These are phyloP conservation scores for Suillus fuscotomentosus DNA, from an alignment of 768 basidiomycete species.

Conservation along the genomic window DNA sequence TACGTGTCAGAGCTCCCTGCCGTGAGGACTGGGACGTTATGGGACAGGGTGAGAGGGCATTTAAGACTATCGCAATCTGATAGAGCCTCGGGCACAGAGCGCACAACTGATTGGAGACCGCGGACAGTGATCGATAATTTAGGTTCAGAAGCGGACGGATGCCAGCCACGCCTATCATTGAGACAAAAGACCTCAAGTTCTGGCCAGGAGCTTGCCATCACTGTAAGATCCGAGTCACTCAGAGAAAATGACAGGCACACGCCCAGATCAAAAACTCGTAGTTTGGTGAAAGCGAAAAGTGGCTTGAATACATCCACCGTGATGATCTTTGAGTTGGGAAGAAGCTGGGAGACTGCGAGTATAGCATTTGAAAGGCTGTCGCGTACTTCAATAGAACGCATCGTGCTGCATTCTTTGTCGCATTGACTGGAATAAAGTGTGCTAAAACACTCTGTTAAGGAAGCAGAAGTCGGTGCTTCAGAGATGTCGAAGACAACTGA, in stretches of 20 bases:
- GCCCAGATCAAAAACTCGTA: slow-evolving; percentile 2
- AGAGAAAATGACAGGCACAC: slow-evolving; percentile 3
- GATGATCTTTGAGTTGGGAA: not conserved
- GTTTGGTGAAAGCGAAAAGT: slow-evolving; percentile 2
- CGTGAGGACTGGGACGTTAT: not conserved
- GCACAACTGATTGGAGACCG: slow-evolving; percentile 1
- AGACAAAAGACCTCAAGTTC: slow-evolving; percentile 1
- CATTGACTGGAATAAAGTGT: not conserved
- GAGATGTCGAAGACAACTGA: slow-evolving; percentile 2
- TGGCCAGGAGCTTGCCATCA: slow-evolving; percentile 4
- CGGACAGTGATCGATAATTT: not conserved
- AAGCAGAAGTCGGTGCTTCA: not conserved
- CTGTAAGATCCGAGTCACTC: not conserved
- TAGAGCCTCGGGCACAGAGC: slow-evolving; percentile 1
- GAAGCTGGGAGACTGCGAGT: not conserved
- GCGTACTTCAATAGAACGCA: not conserved
- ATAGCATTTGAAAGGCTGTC: not conserved
- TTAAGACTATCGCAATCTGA: not conserved
- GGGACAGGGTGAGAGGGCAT: not conserved
- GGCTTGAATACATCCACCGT: not conserved
- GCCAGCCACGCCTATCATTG: slow-evolving; percentile 1
- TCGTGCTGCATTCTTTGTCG: not conserved
- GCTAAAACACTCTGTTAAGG: slow-evolving; percentile 3
- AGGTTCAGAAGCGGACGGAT: not conserved
- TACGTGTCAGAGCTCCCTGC: not conserved